Percentiles rank a stretch among this genome's conserved stretches.
These are phyloP conservation scores for Auricularia heimuer DNA, from an alignment of 768 basidiomycete species.

Conservation along the genomic window DNA sequence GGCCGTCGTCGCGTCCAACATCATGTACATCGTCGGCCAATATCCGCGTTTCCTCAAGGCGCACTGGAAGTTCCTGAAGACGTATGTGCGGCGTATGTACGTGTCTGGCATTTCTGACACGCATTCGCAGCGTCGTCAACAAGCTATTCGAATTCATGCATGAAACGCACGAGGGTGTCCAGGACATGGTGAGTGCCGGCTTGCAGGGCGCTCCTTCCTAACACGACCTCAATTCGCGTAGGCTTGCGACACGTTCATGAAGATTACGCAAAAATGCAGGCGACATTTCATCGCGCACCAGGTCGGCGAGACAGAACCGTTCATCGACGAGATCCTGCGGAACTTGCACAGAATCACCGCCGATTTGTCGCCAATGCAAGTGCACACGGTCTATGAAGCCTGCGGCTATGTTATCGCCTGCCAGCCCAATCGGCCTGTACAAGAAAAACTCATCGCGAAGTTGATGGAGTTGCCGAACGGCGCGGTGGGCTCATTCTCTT, in stretches of 20 bases:
- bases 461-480: conserved; percentile 40
- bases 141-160: conserved; percentile 47
- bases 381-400: conserved; percentile 43
- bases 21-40: conserved; percentile 41
- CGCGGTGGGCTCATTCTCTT: conserved; percentile 24
- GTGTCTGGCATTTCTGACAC: neutral
- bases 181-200: neutral
- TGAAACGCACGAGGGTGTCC: conserved; percentile 43
- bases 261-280: conserved; percentile 42
- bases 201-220: conserved; percentile 3
- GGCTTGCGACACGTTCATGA: conserved; percentile 47
- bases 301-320: conserved; percentile 40
- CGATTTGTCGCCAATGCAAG: conserved; percentile 35
- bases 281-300: conserved; percentile 43
- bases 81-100: conserved; percentile 8
- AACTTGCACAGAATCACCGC: conserved; percentile 36
- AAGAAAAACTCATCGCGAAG: conserved; percentile 37
- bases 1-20: conserved; percentile 32
- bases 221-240: conserved; percentile 23
- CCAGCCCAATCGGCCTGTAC: conserved; percentile 38
- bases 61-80: conserved; percentile 48
- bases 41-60: conserved; percentile 44
- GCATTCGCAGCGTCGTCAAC: conserved; percentile 30
- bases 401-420: conserved; percentile 42
- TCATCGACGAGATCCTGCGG: conserved; percentile 41